Evolutionary conservation across 768 basidiomycete genomes (phyloP), one percentile per base, ranked within the genome.

Genomic region (Asterophora lycoperdoides): DNA sequence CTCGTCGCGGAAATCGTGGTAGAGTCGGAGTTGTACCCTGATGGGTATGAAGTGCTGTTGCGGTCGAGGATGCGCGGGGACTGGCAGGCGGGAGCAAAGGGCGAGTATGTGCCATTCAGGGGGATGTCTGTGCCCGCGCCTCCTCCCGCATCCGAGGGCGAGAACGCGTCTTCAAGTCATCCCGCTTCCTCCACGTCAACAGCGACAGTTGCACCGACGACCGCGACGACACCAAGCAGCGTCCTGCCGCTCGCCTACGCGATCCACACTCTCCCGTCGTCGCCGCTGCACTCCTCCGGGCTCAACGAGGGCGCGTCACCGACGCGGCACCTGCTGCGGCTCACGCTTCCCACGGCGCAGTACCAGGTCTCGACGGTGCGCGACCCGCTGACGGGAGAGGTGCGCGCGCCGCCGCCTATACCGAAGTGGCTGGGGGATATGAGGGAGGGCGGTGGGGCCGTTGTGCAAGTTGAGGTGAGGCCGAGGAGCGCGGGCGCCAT

Each of bases 281-380:
- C 91, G 17, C 81, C 91, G 9, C 68, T 90, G 49, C 89, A 88
- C 57, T 88, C 90, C 17, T 84, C 88, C 32, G 79, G 74, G 17
- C 62, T 81, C 40, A 72, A 69, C 40, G 64, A 68, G 23, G 57
- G 57, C 7, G 74, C 70, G 13, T 78, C 73, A 20, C 71, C 84
- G 32, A 79, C 80, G 48, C 77, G 91, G 38, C 92, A 96, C 66
- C 66, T 96, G 39, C 54, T 97, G 11, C 75, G 89, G 41, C 57
- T 97, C 44, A 80, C 78, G 33, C 66, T 96, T 14, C 93, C 93
- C 2, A 95, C 91, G 1, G 84, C 89, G 15, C 86, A 84, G 53
- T 90, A 83, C 60, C 81, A 85, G 62, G 77, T 83, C 38, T 78
- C 84, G 28, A 84, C 86, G 2, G 77, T 94, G 30, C 71, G 78